Conservation (phyloP, 805 yeast genomes). For the Saturnispora besseyi region DNA sequence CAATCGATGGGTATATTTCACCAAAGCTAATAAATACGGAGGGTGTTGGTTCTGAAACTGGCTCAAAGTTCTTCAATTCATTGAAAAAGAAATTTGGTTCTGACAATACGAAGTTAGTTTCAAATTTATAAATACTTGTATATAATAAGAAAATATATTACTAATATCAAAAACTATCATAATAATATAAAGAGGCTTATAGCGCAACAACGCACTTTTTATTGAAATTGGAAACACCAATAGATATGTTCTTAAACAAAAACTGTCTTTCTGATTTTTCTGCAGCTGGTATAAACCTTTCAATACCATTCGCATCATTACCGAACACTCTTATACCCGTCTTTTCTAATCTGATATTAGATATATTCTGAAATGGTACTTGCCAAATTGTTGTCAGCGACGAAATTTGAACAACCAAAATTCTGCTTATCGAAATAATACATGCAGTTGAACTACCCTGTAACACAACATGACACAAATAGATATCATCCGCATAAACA, state of each 20-base stretch:
- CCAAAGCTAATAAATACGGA: constrained; percentile 42
- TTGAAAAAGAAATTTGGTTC: constrained; percentile 41
- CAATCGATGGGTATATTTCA: constrained; percentile 35
- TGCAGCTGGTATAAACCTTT: constrained; percentile 64
- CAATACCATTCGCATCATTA: constrained; percentile 32
- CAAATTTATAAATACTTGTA: background rate
- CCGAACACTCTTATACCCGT: constrained; percentile 69
- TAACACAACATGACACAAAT: constrained; percentile 76
- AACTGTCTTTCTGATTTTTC: constrained; percentile 54
- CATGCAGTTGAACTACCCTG: constrained; percentile 76
- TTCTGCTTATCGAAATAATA: constrained; percentile 62
- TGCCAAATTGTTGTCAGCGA: constrained; percentile 62
- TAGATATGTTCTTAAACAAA: constrained; percentile 61
- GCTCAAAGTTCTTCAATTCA: constrained; percentile 34
- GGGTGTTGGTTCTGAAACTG: constrained; percentile 40
- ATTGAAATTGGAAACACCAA: constrained; percentile 78
- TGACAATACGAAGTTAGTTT: constrained; percentile 1
- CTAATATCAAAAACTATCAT: background rate
- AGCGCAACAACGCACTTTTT: constrained; percentile 32
- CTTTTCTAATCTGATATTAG: constrained; percentile 63
- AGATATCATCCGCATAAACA: constrained; percentile 55
- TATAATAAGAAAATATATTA: background rate
- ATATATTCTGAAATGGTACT: constrained; percentile 53
- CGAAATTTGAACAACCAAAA: constrained; percentile 58
- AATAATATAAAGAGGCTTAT: constrained; percentile 1